Evolutionary conservation across 2,329 filamentous ascomycete species (phyloP).

Genomic region (Aspergillus ochraceoroseus): DNA sequence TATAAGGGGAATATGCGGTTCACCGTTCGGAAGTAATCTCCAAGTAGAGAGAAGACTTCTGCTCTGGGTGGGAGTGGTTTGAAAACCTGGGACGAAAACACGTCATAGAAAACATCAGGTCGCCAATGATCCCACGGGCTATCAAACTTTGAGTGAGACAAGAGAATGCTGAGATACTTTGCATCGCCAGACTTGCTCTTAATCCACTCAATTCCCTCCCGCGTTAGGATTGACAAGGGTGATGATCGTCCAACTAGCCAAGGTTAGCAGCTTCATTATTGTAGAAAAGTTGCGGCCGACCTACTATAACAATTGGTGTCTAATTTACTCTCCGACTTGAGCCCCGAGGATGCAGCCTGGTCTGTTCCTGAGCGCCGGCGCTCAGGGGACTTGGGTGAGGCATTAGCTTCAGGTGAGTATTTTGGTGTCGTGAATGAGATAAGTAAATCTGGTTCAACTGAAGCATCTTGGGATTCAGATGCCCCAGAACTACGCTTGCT

Average conservation of each 20-base stretch:
- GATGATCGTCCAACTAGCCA: slow-evolving; percentile 68
- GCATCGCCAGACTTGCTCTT: slow-evolving; percentile 91
- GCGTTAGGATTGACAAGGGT: slow-evolving; percentile 92
- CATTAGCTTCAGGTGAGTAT: slow-evolving; percentile 14
- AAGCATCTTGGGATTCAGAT: neutral
- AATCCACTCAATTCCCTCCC: slow-evolving; percentile 94
- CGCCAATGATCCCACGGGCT: slow-evolving; percentile 93
- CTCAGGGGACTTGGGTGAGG: slow-evolving; percentile 11
- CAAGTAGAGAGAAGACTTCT: slow-evolving; percentile 79
- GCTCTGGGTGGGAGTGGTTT: slow-evolving; percentile 72
- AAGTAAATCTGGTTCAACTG: slow-evolving; percentile 1
- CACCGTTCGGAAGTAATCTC: slow-evolving; percentile 93
- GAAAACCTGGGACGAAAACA: slow-evolving; percentile 79
- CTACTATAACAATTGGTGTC: slow-evolving; percentile 76
- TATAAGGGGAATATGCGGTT: slow-evolving; percentile 97
- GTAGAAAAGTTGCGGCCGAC: neutral
- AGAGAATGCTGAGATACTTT: slow-evolving; percentile 83
- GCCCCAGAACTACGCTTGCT: slow-evolving; percentile 8
- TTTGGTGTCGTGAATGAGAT: neutral
- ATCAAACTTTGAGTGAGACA: slow-evolving; percentile 73
- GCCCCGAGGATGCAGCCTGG: slow-evolving; percentile 61
- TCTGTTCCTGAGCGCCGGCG: slow-evolving; percentile 38
- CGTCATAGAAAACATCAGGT: slow-evolving; percentile 86
- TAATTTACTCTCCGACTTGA: slow-evolving; percentile 81
- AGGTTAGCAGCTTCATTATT: neutral